phyloP scores from a whole-genome alignment of 2,329 filamentous ascomycete species.

The Neurospora sp. region DNA sequence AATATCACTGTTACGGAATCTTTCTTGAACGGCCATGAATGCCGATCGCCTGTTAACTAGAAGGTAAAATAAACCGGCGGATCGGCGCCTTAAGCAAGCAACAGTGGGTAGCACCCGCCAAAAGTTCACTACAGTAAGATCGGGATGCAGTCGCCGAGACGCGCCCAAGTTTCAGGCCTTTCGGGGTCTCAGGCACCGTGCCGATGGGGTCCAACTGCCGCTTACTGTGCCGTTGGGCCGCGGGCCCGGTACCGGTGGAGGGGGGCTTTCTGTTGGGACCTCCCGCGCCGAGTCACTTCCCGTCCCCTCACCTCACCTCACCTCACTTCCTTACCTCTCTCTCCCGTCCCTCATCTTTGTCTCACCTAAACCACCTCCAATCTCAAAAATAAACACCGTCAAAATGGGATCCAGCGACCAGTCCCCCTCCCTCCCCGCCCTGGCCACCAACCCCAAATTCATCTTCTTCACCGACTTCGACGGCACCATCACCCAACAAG shows the following conservation, averaged over 20 bases:
- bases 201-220: neutral
- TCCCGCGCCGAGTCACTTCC: neutral
- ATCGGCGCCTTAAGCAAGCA: neutral
- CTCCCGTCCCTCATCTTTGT: neutral
- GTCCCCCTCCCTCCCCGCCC: constrained; percentile 41
- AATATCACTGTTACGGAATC: neutral
- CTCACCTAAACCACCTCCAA: neutral
- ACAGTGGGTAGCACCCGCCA: neutral
- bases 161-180: neutral
- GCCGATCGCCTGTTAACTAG: neutral
- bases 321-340: neutral
- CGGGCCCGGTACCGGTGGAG: neutral
- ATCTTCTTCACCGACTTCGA: constrained; percentile 99
- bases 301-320: neutral
- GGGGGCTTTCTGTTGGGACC: neutral
- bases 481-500: constrained; percentile 75
- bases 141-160: neutral
- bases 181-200: neutral
- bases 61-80: neutral
- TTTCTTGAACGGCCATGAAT: neutral
- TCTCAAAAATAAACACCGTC: neutral
- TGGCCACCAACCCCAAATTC: constrained; percentile 66
- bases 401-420: constrained; percentile 32
- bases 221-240: neutral
- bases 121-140: neutral